phyloP scores from a whole-genome alignment of 805 yeast genomes.

The Yarrowia yakushimensis region DNA sequence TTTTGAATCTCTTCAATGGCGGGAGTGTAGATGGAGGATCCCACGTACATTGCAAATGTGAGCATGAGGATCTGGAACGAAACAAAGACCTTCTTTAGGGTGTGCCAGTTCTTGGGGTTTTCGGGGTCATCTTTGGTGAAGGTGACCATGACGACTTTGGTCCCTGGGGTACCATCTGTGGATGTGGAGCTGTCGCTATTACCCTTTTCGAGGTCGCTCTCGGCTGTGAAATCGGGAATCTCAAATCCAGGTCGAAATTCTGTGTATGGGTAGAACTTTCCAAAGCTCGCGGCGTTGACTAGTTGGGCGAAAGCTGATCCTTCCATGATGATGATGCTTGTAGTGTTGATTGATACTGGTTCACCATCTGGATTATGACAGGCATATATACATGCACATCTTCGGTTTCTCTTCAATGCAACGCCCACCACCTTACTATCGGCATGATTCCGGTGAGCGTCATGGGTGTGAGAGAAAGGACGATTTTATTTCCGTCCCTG shows the following conservation, averaged over 20 bases:
- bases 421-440: background rate
- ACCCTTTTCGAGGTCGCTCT: background rate
- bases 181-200: background rate
- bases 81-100: slow-evolving; percentile 41
- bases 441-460: background rate
- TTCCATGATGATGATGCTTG: background rate
- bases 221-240: background rate
- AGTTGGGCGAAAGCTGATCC: background rate
- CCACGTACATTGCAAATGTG: slow-evolving; percentile 50
- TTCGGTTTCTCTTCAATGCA: too few species aligned
- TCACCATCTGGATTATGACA: too few species aligned
- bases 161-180: background rate
- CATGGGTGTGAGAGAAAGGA: background rate
- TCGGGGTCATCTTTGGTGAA: slow-evolving; percentile 45
- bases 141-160: background rate
- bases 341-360: background rate
- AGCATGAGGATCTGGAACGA: slow-evolving; percentile 42
- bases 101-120: slow-evolving; percentile 55
- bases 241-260: background rate
- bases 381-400: background rate
- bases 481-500: background rate
- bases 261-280: background rate
- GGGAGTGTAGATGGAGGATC: slow-evolving; percentile 52
- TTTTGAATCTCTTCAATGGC: slow-evolving; percentile 45
- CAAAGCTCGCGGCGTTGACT: slow-evolving; percentile 1